phyloP scores from a whole-genome alignment of 495 filamentous ascomycete species.

The Thermothielavioides terrestris region DNA sequence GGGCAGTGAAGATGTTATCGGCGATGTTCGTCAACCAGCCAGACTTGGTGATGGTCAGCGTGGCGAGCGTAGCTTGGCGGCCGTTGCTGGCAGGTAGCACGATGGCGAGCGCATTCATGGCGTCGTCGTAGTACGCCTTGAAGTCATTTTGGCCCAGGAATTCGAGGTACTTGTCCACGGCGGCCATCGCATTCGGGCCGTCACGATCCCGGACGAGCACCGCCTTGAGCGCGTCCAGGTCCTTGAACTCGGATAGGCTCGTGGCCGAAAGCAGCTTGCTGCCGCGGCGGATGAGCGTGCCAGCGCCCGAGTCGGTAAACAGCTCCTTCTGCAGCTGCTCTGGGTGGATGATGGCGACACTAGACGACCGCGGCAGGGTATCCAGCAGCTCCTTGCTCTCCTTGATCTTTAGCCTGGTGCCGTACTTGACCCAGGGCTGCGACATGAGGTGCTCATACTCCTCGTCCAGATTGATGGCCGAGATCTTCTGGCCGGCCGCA shows the following conservation, averaged over 20 bases:
- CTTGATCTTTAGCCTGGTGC: slow-evolving; percentile 95
- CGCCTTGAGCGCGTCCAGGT: slow-evolving; percentile 67
- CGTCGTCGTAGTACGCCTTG: slow-evolving; percentile 90
- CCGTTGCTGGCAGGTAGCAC: slow-evolving; percentile 61
- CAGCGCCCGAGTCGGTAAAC: slow-evolving; percentile 92
- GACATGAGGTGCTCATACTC: slow-evolving; percentile 93
- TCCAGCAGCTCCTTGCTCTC: slow-evolving; percentile 93
- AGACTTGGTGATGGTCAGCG: slow-evolving; percentile 89
- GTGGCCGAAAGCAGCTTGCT: slow-evolving; percentile 77
- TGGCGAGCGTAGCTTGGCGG: slow-evolving; percentile 68
- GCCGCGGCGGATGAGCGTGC: slow-evolving; percentile 86
- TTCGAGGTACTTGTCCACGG: slow-evolving; percentile 79
- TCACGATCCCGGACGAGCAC: slow-evolving; percentile 80
- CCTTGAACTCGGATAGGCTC: slow-evolving; percentile 68
- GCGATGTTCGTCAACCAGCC: slow-evolving; percentile 94
- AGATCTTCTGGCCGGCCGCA: slow-evolving; percentile 91
- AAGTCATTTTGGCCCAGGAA: slow-evolving; percentile 68
- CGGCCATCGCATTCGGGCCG: slow-evolving; percentile 70
- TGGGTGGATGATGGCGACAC: slow-evolving; percentile 95
- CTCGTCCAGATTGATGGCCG: slow-evolving; percentile 94
- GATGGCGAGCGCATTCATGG: slow-evolving; percentile 94
- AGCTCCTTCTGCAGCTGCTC: slow-evolving; percentile 91
- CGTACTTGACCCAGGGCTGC: slow-evolving; percentile 93
- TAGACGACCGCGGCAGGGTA: slow-evolving; percentile 80
- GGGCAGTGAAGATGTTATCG: slow-evolving; percentile 91